phyloP scores from a whole-genome alignment of 441 rosid species.

The Theobroma grandiflorum region DNA sequence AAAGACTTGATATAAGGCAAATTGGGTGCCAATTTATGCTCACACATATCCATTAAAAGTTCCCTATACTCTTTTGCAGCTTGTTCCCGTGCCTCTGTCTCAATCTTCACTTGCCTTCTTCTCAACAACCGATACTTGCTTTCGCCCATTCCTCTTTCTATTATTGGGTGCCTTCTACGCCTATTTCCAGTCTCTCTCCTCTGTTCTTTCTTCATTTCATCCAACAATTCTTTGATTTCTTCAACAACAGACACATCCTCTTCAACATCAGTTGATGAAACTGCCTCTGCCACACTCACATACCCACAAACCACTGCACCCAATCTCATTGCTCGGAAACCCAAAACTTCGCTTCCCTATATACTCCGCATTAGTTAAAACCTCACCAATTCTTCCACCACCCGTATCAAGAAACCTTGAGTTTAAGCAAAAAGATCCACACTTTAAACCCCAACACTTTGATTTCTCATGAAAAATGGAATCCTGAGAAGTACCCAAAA shows the following conservation, averaged over 20 bases:
- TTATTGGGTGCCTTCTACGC: slow-evolving; percentile 34
- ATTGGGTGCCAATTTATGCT: slow-evolving; percentile 89
- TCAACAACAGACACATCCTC: slow-evolving; percentile 66
- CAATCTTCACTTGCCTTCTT: slow-evolving; percentile 86
- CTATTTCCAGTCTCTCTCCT: slow-evolving; percentile 39
- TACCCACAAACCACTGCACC: slow-evolving; percentile 56
- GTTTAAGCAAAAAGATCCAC: slow-evolving; percentile 36
- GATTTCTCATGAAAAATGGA: slow-evolving; percentile 26
- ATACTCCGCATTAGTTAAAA: slow-evolving; percentile 39
- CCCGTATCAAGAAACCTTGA: slow-evolving; percentile 39
- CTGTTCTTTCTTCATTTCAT: slow-evolving; percentile 65
- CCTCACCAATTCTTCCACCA: slow-evolving; percentile 38
- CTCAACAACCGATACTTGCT: slow-evolving; percentile 56
- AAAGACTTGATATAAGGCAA: slow-evolving; percentile 88
- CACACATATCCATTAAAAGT: slow-evolving; percentile 88
- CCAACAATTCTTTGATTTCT: slow-evolving; percentile 69
- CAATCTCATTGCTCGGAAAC: slow-evolving; percentile 35
- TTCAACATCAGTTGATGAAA: slow-evolving; percentile 76
- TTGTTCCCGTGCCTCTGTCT: slow-evolving; percentile 94
- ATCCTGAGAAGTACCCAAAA: slow-evolving; percentile 43
- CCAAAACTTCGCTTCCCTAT: slow-evolving; percentile 42
- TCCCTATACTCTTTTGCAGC: slow-evolving; percentile 90
- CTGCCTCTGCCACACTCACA: slow-evolving; percentile 81
- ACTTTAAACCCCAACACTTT: slow-evolving; percentile 34
- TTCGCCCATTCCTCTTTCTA: slow-evolving; percentile 48